These are phyloP conservation scores for Fabrea salina DNA, from an alignment of 169 alveolate genomes.

Conservation along the genomic window DNA sequence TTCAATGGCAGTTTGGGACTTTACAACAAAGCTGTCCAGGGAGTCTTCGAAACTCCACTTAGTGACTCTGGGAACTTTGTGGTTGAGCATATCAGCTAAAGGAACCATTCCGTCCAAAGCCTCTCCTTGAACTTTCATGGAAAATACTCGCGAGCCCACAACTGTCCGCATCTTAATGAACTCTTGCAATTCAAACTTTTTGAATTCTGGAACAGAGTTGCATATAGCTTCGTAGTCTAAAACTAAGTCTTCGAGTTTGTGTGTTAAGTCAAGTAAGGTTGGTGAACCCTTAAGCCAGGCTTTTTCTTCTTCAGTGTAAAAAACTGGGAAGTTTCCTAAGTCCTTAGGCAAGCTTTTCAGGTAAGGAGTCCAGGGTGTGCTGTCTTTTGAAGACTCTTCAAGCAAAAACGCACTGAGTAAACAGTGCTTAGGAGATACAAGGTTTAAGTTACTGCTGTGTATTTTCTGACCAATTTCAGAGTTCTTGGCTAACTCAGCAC, in stretches of 20 bases:
- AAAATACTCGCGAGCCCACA: constrained; percentile 72
- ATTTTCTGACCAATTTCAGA: constrained; percentile 60
- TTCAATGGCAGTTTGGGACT: constrained; percentile 70
- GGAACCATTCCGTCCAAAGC: constrained; percentile 85
- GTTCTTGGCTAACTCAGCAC: constrained; percentile 71
- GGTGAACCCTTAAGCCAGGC: constrained; percentile 75
- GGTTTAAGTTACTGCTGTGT: constrained; percentile 43
- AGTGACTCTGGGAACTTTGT: constrained; percentile 76
- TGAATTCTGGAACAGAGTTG: constrained; percentile 55
- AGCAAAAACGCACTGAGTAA: constrained; percentile 63
- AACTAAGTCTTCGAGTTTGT: constrained; percentile 63
- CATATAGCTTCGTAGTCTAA: constrained; percentile 72
- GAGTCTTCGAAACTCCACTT: constrained; percentile 75
- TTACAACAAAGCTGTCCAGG: constrained; percentile 67
- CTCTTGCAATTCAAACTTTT: constrained; percentile 59
- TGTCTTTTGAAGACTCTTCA: constrained; percentile 55
- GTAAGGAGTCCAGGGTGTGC: constrained; percentile 57
- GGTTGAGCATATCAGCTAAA: constrained; percentile 83
- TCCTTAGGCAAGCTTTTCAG: constrained; percentile 70
- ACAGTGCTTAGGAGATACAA: constrained; percentile 78
- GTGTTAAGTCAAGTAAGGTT: constrained; percentile 55
- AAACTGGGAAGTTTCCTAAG: constrained; percentile 70
- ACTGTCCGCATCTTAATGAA: constrained; percentile 75
- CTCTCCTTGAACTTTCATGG: constrained; percentile 59
- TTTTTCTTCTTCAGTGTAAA: constrained; percentile 72